Percentiles rank a stretch among this genome's conserved stretches.
Evolutionary conservation across 2,329 filamentous ascomycete genomes (phyloP).

Genomic region (Colletotrichum karsti): DNA sequence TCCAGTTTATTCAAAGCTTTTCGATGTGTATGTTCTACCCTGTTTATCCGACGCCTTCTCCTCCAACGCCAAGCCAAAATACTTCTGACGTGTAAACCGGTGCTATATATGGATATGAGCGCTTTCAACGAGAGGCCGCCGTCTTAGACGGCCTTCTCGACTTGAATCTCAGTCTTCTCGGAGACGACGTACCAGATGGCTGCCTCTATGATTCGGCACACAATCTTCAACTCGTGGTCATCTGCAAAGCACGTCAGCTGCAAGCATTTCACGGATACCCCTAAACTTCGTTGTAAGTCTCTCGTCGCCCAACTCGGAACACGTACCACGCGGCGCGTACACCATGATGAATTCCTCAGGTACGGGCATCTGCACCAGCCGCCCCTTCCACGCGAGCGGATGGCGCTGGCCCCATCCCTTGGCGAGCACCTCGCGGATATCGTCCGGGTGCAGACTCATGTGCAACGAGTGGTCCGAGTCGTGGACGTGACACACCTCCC

Average conservation of each 20-base stretch:
- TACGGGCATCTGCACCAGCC: conserved; percentile 70
- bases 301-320: no score
- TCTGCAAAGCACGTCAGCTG: conserved; percentile 43
- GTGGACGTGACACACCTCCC: conserved; percentile 87
- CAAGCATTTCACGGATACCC: no score
- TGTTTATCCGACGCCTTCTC: background rate
- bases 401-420: conserved; percentile 83
- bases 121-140: background rate
- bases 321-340: conserved; percentile 74
- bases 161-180: conserved; percentile 50
- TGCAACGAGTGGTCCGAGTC: conserved; percentile 81
- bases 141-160: conserved; percentile 20
- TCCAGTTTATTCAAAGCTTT: background rate
- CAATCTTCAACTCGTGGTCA: conserved; percentile 71
- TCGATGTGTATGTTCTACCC: background rate
- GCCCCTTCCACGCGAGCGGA: conserved; percentile 72
- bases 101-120: conserved; percentile 10
- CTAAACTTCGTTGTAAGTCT: no score
- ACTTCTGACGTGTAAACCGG: background rate
- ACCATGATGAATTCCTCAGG: conserved; percentile 82
- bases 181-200: conserved; percentile 73
- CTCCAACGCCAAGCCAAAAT: background rate
- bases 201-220: conserved; percentile 76
- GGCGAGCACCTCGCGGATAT: conserved; percentile 75
- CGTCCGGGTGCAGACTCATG: conserved; percentile 80